A percentile compares a stretch with the other conserved stretches of the same genome.
Conservation (phyloP, 2,329 filamentous ascomycete genomes). For the Penicillium oxalicum region DNA sequence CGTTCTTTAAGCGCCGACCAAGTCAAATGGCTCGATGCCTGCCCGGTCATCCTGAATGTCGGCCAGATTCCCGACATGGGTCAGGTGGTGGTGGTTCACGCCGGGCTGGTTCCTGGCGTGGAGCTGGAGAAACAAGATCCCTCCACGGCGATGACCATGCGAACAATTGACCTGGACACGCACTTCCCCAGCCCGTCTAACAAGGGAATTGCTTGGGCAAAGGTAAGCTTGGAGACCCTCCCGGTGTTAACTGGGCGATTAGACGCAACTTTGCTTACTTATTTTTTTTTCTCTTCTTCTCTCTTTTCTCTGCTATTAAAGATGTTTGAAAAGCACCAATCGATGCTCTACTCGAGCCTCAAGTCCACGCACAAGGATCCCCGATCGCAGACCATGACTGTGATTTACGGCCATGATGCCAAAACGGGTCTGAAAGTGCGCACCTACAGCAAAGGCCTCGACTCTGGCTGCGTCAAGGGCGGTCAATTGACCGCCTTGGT, state of each 20-base stretch:
- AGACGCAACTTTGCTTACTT: neutral
- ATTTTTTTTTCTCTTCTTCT: neutral
- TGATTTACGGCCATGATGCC: conserved; percentile 85
- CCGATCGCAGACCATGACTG: conserved; percentile 49
- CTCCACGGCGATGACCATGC: conserved; percentile 86
- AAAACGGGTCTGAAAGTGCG: conserved; percentile 61
- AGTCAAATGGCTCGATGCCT: conserved; percentile 60
- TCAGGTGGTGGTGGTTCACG: conserved; percentile 73
- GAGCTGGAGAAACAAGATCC: conserved; percentile 66
- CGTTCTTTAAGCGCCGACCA: conserved; percentile 56
- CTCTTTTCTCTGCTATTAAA: conserved; percentile 13
- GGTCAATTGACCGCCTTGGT: conserved; percentile 70
- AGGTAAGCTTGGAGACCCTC: conserved; percentile 31
- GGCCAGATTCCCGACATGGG: conserved; percentile 57
- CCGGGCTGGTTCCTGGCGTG: conserved; percentile 72
- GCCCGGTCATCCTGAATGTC: conserved; percentile 71
- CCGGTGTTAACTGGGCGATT: neutral
- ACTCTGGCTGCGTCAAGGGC: conserved; percentile 75
- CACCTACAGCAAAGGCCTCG: conserved; percentile 74
- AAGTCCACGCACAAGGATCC: conserved; percentile 14
- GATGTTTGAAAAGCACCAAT: conserved; percentile 49
- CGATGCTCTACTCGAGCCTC: conserved; percentile 21
- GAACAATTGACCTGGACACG: conserved; percentile 62
- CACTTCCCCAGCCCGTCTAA: conserved; percentile 50
- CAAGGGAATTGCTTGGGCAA: conserved; percentile 61